Conservation (phyloP, 2,329 filamentous ascomycete genomes). For the Magnaporthiopsis rhizophila region DNA sequence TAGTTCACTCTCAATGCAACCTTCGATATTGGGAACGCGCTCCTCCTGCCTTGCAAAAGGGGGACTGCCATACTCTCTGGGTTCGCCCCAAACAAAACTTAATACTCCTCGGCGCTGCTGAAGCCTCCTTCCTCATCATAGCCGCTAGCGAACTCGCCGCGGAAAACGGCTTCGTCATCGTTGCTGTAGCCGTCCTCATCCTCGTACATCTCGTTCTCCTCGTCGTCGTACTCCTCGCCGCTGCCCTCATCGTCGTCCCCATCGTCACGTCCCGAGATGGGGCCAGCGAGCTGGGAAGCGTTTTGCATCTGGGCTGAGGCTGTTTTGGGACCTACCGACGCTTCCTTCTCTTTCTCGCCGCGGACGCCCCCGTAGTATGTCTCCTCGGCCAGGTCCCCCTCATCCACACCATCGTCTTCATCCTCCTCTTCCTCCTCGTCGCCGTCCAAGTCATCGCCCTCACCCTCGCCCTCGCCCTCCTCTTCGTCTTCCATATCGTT, state of each 20-base stretch:
- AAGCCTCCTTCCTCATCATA: conserved; percentile 6
- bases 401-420: conserved; percentile 8
- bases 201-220: conserved; percentile 7
- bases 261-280: neutral
- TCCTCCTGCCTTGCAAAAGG: too few relatives aligned
- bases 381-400: conserved; percentile 6
- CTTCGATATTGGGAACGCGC: too few relatives aligned
- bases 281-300: neutral
- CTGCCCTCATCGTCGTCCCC: neutral
- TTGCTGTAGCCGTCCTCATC: conserved; percentile 3
- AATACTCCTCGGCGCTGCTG: conserved; percentile 6
- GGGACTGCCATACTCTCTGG: neutral
- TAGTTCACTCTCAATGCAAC: too few relatives aligned
- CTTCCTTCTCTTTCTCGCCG: neutral
- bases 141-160: conserved; percentile 3
- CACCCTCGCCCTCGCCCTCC: conserved; percentile 7
- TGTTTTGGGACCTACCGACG: neutral
- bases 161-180: conserved; percentile 4
- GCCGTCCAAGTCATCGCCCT: conserved; percentile 4
- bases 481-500: conserved; percentile 9
- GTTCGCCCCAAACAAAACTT: neutral
- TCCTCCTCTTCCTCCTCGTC: conserved; percentile 6
- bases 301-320: neutral
- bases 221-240: neutral
- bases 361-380: neutral